Percentiles rank a stretch among this genome's conserved stretches.
Conservation (phyloP, 352 stramenopile species). For the Halophytophthora polymorphica region DNA sequence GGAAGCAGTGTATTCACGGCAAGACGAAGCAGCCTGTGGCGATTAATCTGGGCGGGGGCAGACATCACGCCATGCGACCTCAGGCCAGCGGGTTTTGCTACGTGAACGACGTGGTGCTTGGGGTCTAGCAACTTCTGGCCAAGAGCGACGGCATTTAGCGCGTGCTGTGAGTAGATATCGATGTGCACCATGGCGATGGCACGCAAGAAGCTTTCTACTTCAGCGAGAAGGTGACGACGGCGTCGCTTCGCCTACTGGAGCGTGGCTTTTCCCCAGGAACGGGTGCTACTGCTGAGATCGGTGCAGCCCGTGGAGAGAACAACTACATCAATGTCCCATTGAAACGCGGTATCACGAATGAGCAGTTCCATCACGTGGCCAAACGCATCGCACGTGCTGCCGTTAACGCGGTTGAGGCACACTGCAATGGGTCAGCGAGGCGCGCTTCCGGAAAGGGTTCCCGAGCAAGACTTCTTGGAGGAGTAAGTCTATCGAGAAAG, state of each 20-base stretch:
- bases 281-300: constrained; percentile 21
- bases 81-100: constrained; percentile 94
- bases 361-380: constrained; percentile 48
- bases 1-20: not conserved
- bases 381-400: constrained; percentile 42
- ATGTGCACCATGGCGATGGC: constrained; percentile 64
- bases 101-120: constrained; percentile 97
- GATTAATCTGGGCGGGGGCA: constrained; percentile 96
- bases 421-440: constrained; percentile 30
- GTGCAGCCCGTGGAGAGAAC: constrained; percentile 28
- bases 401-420: constrained; percentile 24
- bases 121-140: constrained; percentile 97
- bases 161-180: constrained; percentile 56
- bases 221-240: constrained; percentile 39
- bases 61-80: constrained; percentile 97
- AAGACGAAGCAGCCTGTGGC: constrained; percentile 47
- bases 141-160: constrained; percentile 66
- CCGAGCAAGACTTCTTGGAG: constrained; percentile 58
- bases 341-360: constrained; percentile 48
- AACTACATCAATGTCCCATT: constrained; percentile 68
- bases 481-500: constrained; percentile 18
- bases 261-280: constrained; percentile 51
- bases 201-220: constrained; percentile 59
- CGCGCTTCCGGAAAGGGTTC: constrained; percentile 30
- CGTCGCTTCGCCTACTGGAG: constrained; percentile 55